Percentiles rank a stretch among this genome's conserved stretches.
phyloP scores from a whole-genome alignment of 2,329 filamentous ascomycete species.

The Fusarium mangiferae region DNA sequence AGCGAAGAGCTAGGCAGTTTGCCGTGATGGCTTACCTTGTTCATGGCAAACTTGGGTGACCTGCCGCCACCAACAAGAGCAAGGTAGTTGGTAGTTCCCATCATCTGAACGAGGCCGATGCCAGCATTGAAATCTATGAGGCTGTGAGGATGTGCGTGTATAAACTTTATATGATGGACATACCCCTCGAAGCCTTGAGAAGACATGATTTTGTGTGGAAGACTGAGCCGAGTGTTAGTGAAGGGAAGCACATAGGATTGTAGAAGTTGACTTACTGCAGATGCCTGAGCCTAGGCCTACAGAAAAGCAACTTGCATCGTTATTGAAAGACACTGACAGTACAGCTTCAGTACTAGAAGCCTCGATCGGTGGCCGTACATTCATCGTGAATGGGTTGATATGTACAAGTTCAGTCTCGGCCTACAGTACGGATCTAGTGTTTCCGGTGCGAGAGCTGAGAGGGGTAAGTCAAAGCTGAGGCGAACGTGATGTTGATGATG shows the following conservation, averaged over 20 bases:
- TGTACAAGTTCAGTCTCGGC: constrained; percentile 4
- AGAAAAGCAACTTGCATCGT: constrained; percentile 84
- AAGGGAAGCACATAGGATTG: background rate
- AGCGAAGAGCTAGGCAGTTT: background rate
- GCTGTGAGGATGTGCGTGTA: background rate
- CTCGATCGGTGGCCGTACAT: constrained; percentile 88
- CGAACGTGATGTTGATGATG: background rate
- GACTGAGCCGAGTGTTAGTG: constrained; percentile 58
- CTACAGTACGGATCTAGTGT: background rate
- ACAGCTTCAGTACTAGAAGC: constrained; percentile 78
- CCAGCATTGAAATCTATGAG: constrained; percentile 79
- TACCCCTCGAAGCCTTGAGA: constrained; percentile 67
- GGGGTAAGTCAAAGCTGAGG: constrained; percentile 22
- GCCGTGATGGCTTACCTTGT: constrained; percentile 68
- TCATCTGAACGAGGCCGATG: constrained; percentile 85
- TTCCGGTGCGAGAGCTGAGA: constrained; percentile 16
- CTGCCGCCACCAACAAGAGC: constrained; percentile 90
- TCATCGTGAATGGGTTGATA: constrained; percentile 67
- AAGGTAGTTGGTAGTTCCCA: constrained; percentile 86
- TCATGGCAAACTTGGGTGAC: constrained; percentile 85
- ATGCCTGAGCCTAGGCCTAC: constrained; percentile 89
- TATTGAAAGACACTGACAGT: constrained; percentile 86
- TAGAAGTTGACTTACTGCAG: constrained; percentile 68
- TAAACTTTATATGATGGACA: background rate
- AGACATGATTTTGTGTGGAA: constrained; percentile 79